These are phyloP conservation scores for Lactarius tabidus DNA, from an alignment of 768 basidiomycete species.

Conservation along the genomic window DNA sequence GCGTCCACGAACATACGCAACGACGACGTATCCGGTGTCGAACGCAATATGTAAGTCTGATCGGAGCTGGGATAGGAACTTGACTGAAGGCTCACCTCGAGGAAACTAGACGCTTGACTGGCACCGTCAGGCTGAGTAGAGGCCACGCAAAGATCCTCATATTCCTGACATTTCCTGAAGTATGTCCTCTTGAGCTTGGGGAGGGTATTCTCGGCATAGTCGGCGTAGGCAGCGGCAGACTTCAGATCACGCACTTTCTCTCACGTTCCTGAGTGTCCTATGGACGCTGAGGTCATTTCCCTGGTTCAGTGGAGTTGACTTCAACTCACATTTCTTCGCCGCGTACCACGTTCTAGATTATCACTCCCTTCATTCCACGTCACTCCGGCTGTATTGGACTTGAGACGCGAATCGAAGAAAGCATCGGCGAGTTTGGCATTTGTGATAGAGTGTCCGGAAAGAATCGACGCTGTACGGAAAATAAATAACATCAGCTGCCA, in stretches of 20 bases:
- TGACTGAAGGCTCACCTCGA: conserved; percentile 33
- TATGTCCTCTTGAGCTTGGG: conserved; percentile 80
- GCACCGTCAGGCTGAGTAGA: conserved; percentile 36
- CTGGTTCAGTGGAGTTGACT: background rate
- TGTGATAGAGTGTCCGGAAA: conserved; percentile 66
- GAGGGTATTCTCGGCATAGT: conserved; percentile 74
- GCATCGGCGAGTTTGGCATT: conserved; percentile 65
- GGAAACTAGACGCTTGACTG: conserved; percentile 33
- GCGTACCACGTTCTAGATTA: conserved; percentile 74
- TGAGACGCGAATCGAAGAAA: conserved; percentile 66
- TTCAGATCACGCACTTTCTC: conserved; percentile 86
- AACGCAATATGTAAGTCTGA: conserved; percentile 43
- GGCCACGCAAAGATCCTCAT: conserved; percentile 72
- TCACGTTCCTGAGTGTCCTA: conserved; percentile 90
- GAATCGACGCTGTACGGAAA: conserved; percentile 64
- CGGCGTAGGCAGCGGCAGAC: conserved; percentile 66
- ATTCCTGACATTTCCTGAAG: conserved; percentile 79
- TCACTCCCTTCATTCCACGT: conserved; percentile 86
- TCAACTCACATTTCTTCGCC: too few species aligned
- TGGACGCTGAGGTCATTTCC: background rate
- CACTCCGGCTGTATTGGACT: conserved; percentile 57
- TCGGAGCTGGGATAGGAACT: conserved; percentile 45
- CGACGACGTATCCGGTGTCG: background rate
- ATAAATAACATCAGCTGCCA: background rate
- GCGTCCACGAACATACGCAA: background rate